These are phyloP conservation scores for Dactylellina drechsleri DNA, from an alignment of 2,329 filamentous ascomycete species.

Conservation along the genomic window DNA sequence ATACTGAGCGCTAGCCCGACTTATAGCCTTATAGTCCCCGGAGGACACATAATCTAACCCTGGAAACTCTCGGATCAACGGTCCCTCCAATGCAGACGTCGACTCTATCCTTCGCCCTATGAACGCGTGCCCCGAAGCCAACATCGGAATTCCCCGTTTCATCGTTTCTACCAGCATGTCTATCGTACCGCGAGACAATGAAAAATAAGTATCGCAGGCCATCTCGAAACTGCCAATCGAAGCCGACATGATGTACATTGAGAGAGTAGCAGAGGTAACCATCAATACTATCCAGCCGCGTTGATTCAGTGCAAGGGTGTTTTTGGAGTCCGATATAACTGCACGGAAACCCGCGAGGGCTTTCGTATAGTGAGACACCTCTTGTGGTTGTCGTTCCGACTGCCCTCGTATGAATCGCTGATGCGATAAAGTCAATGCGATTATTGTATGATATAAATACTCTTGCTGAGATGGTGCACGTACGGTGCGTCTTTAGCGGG, in stretches of 20 bases:
- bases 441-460: slow-evolving; percentile 31
- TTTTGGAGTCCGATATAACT: slow-evolving; percentile 10
- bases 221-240: slow-evolving; percentile 34
- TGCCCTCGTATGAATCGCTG: slow-evolving; percentile 21
- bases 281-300: slow-evolving; percentile 22
- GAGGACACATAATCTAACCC: slow-evolving; percentile 38
- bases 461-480: slow-evolving; percentile 8
- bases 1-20: background rate
- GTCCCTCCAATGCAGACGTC: background rate
- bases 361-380: slow-evolving; percentile 35
- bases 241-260: slow-evolving; percentile 47
- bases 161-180: slow-evolving; percentile 36
- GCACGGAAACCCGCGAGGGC: slow-evolving; percentile 31
- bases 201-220: slow-evolving; percentile 40
- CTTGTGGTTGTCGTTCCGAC: slow-evolving; percentile 10
- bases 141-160: slow-evolving; percentile 5
- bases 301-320: slow-evolving; percentile 4
- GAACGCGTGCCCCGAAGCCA: background rate
- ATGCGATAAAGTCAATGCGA: slow-evolving; percentile 36
- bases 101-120: background rate
- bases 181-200: slow-evolving; percentile 30
- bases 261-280: slow-evolving; percentile 27
- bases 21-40: slow-evolving; percentile 29
- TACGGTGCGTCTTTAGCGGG: too few relatives aligned
- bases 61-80: slow-evolving; percentile 15